A percentile compares a stretch with the other conserved stretches of the same genome.
phyloP scores from a whole-genome alignment of 1,139 yeast species.

The Waltiozyma sp. region DNA sequence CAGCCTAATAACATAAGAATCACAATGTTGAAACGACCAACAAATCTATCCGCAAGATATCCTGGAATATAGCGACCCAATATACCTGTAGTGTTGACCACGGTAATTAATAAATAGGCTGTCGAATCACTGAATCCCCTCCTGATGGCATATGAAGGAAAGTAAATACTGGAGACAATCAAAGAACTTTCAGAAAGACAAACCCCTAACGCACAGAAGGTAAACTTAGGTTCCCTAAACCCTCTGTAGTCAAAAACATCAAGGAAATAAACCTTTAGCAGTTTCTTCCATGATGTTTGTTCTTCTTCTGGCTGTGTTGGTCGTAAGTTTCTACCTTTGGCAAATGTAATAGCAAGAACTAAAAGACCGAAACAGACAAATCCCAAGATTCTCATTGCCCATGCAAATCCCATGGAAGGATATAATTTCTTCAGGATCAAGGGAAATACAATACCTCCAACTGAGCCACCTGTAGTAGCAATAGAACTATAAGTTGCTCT shows the following conservation, averaged over 20 bases:
- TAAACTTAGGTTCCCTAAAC: constrained; percentile 29
- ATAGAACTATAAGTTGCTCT: constrained; percentile 48
- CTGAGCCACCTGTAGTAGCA: constrained; percentile 51
- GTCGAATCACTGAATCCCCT: constrained; percentile 31
- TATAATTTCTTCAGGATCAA: constrained; percentile 39
- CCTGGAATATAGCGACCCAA: constrained; percentile 41
- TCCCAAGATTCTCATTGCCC: constrained; percentile 52
- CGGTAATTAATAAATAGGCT: constrained; percentile 35
- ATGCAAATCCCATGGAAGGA: constrained; percentile 39
- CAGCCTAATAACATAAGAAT: constrained; percentile 27
- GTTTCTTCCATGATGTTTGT: not conserved
- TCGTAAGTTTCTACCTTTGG: constrained; percentile 25
- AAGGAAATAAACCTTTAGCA: constrained; percentile 13
- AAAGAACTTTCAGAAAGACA: constrained; percentile 30
- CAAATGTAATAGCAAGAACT: constrained; percentile 25
- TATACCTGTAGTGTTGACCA: constrained; percentile 36
- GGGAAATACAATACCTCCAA: constrained; percentile 54
- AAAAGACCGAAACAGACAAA: constrained; percentile 35
- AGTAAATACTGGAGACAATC: constrained; percentile 35
- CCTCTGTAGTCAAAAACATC: constrained; percentile 32
- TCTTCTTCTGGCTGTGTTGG: constrained; percentile 1
- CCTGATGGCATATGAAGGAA: constrained; percentile 38
- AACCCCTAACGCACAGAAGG: constrained; percentile 31
- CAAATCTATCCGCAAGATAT: constrained; percentile 32
- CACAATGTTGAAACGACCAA: constrained; percentile 44